These are phyloP conservation scores for Trichophyton simii DNA, from an alignment of 2,329 filamentous ascomycete genomes.

Conservation along the genomic window DNA sequence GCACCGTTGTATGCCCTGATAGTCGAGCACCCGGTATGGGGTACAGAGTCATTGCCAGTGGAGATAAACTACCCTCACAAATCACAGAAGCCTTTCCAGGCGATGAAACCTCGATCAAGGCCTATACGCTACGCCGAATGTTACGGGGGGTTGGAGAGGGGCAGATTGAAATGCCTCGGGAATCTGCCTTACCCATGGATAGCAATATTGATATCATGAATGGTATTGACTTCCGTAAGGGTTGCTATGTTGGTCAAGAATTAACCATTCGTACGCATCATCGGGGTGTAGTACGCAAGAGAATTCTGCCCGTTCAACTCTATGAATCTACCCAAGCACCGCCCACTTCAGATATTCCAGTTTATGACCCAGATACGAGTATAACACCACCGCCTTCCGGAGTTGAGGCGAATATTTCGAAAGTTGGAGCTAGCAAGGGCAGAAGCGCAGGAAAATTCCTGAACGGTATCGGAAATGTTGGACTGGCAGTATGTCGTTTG, in stretches of 20 bases:
- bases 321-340: conserved; percentile 42
- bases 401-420: conserved; percentile 39
- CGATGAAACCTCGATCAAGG: conserved; percentile 39
- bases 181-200: conserved; percentile 69
- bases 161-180: conserved; percentile 59
- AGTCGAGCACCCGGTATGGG: conserved; percentile 31
- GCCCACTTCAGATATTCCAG: conserved; percentile 40
- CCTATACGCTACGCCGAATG: conserved; percentile 67
- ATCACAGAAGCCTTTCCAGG: conserved; percentile 30
- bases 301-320: conserved; percentile 67
- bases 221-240: conserved; percentile 86
- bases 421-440: conserved; percentile 39
- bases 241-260: conserved; percentile 94
- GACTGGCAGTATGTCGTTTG: conserved; percentile 72
- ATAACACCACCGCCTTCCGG: conserved; percentile 25
- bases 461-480: conserved; percentile 67
- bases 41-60: conserved; percentile 26
- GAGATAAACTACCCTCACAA: conserved; percentile 23
- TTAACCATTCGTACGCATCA: conserved; percentile 92
- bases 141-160: conserved; percentile 75
- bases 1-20: conserved; percentile 25
- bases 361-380: conserved; percentile 21
- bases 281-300: conserved; percentile 82
- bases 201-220: conserved; percentile 76
- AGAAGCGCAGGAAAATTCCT: conserved; percentile 74